Base-by-base conservation (phyloP, 202 grass and related monocot species). In the Carex sylvatica region DNA sequence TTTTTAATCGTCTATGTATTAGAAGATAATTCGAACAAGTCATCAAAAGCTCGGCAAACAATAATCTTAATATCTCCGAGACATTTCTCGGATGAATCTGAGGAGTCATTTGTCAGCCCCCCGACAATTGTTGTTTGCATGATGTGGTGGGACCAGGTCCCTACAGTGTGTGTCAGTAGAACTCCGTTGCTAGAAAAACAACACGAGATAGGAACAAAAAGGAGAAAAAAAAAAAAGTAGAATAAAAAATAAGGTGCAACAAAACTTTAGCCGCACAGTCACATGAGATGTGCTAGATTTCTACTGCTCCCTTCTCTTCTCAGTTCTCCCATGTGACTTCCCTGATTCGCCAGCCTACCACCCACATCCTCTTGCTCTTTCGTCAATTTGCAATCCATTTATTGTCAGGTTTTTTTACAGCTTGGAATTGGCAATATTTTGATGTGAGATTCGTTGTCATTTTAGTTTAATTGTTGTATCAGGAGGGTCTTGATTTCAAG, bases 301-400 rank as follows among this genome's bases (percentile, higher is more conserved):
- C 67, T 22, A 74, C 23, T 59, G 38, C 13, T 58, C 36, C 36
- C 18, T 18, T 42, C 19, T 61, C 35, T 47, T 20, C 28, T 42
- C 20, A 46, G 19, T 47, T 35, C 10, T 60, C 22, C 63, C 64
- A 68, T 68, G 64, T 70, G 80, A 62, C 53, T 11, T 82, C 63
- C 15, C 63, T 67, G 53, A 75, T 84, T 84, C 24, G 83, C 83
- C 70, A 84, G 55, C 82, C 69, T 9, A 44, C 82, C 24, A 2
- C 6, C 63, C 65, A 70, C 69, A 23, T 53, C 30, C 46, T 9
- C 15, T 6, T 51, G 19, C 9, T 81, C 14, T 64, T 36, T 64
- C 40, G 51, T 59, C 58, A 38, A 36, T 77, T 38, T 38, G 26
- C 51, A 36, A 38, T 3, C 1, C 0, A 1, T 33, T 55, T 75